Base-by-base conservation (phyloP, 1,284 basidiomycete species). In the Prillingera fragicola region DNA sequence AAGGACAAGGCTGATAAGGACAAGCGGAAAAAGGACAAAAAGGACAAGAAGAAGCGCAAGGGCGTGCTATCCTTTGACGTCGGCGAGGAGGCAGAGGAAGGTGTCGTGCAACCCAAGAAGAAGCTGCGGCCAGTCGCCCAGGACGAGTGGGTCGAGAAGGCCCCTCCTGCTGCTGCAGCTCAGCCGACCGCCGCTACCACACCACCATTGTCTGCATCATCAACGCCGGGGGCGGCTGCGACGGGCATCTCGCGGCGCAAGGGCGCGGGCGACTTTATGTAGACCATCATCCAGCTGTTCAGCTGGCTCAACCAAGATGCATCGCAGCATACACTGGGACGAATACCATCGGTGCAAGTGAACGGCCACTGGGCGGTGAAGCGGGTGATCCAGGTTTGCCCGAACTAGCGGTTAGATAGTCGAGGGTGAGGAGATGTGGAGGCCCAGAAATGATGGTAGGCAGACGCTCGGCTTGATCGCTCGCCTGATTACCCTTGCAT, bases 21-120 rank as follows among this genome's bases (percentile, higher is more conserved):
- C 36, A 72, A 69, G 48, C 64, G 62, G 53, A 65, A 73, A 48
- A 73, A 70, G 43, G 60, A 64, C 32, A 64, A 66, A 42, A 59
- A 62, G 47, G 67, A 57, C 41, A 67, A 48, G 56, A 68, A 53
- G 57, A 73, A 57, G 50, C 69, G 70, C 49, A 70, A 65, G 48
- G 75, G 77, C 9, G 73, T 84, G 8, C 76, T 85, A 31, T 86
- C 84, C 3, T 87, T 88, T 58, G 78, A 78, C 40, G 73, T 64
- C 0, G 67, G 63, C 73, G 83, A 83, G 32, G 83, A 82, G 60
- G 72, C 61, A 43, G 69, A 67, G 21, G 70, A 61, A 5, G 55
- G 62, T 18, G 61, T 60, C 5, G 32, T 41, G 14, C 39, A 41
- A 33, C 18, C 29, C 37, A 54, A 37, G 74, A 72, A 33, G 77